Percentiles rank a stretch among this genome's conserved stretches.
phyloP scores from a whole-genome alignment of 257 asterid species.

The Ehretia macrophylla region DNA sequence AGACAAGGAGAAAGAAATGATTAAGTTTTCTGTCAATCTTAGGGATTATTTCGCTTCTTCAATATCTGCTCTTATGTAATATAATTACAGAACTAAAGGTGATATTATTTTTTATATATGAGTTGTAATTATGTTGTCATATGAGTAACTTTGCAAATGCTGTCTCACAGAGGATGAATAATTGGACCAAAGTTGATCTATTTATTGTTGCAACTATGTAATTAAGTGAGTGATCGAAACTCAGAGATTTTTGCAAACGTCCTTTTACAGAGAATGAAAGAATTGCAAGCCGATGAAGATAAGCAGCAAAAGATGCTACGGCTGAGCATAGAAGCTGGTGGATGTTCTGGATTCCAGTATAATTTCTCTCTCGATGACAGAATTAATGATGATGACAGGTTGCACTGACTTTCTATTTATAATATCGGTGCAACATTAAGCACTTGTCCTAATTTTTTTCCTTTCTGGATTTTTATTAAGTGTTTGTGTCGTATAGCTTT shows the following conservation, averaged over 20 bases:
- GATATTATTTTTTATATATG: too few species aligned
- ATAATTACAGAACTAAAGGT: too few species aligned
- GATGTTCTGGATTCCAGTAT: conserved; percentile 98
- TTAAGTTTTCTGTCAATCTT: too few species aligned
- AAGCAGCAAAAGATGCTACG: conserved; percentile 59
- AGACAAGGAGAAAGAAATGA: too few species aligned
- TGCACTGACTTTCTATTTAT: conserved; percentile 5
- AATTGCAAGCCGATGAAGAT: conserved; percentile 72
- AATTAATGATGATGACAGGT: conserved; percentile 81
- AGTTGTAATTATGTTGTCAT: too few species aligned
- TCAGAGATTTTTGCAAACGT: neutral
- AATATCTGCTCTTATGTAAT: too few species aligned
- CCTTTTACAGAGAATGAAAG: conserved; percentile 62
- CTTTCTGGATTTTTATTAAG: neutral
- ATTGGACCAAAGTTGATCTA: too few species aligned
- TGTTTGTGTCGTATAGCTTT: conserved; percentile 1
- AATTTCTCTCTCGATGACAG: conserved; percentile 75
- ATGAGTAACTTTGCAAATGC: too few species aligned
- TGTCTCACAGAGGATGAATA: too few species aligned
- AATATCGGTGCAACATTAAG: neutral
- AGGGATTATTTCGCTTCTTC: too few species aligned
- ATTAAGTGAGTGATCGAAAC: too few species aligned
- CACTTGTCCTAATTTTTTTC: neutral
- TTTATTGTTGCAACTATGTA: neutral
- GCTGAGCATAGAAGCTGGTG: conserved; percentile 89